Percentiles rank a stretch among this genome's conserved stretches.
Evolutionary conservation across 1,139 yeast species (phyloP).

Genomic region (Kluyveromyces marxianus): DNA sequence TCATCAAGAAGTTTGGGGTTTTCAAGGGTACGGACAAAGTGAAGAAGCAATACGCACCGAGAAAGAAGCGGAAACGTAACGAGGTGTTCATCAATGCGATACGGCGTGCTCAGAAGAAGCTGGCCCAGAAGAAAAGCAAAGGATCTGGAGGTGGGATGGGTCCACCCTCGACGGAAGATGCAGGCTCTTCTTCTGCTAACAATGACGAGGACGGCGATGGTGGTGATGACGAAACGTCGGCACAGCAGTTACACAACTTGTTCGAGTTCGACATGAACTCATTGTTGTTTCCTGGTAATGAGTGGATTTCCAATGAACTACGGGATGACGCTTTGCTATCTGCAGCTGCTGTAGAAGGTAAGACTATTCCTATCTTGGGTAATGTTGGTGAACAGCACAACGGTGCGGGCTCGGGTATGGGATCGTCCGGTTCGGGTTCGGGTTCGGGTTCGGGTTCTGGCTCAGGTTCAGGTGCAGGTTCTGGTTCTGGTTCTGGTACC

Average conservation of each 20-base stretch:
- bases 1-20: conserved; percentile 80
- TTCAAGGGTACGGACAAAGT: conserved; percentile 36
- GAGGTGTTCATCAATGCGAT: conserved; percentile 10
- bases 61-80: conserved; percentile 22
- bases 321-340: conserved; percentile 66
- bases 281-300: conserved; percentile 31
- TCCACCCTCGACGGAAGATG: background rate
- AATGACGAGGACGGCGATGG: background rate
- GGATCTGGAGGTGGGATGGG: background rate
- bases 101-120: conserved; percentile 5
- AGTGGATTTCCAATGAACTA: conserved; percentile 64
- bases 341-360: conserved; percentile 62
- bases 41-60: conserved; percentile 13
- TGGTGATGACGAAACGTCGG: background rate
- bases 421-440: no score
- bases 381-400: background rate
- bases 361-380: background rate
- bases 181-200: background rate
- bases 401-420: no score
- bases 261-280: conserved; percentile 12
- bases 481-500: no score
- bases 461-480: no score
- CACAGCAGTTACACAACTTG: conserved; percentile 3
- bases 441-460: no score
- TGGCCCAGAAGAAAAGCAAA: conserved; percentile 1